Percentiles rank a stretch among this genome's conserved stretches.
Conservation (phyloP, 208 protist species). For the Naegleria fowleri region DNA sequence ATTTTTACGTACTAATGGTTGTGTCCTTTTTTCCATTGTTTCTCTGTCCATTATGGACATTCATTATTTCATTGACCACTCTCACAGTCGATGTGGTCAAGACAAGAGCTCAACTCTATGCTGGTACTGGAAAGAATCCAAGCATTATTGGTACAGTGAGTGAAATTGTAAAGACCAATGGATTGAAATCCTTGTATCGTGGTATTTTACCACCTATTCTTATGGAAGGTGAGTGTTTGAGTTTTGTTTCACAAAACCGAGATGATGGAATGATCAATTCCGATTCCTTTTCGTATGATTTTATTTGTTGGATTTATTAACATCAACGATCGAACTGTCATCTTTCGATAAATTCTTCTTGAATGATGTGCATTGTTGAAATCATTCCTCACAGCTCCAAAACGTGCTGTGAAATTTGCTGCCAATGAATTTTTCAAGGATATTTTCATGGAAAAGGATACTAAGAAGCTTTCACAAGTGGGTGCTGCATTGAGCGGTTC, state of each 20-base stretch:
- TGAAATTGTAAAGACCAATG: conserved; percentile 19
- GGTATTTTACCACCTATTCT: neutral
- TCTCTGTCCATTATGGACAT: no score
- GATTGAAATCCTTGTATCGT: neutral
- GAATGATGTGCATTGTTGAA: neutral
- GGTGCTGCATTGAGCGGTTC: conserved; percentile 34
- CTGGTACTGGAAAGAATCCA: neutral
- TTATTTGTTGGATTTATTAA: neutral
- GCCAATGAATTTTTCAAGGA: conserved; percentile 11
- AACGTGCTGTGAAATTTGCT: conserved; percentile 29
- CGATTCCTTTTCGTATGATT: no score
- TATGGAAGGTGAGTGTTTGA: neutral
- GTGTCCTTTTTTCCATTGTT: no score
- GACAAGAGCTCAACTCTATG: conserved; percentile 18
- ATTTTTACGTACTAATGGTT: no score
- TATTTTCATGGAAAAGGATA: neutral
- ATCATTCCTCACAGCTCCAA: neutral
- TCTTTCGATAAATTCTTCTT: neutral
- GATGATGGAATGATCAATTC: neutral
- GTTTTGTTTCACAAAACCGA: neutral
- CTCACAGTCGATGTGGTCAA: conserved; percentile 17
- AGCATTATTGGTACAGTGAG: neutral
- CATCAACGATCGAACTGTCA: neutral
- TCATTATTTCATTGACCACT: no score
- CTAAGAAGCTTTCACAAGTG: neutral